phyloP scores from a whole-genome alignment of 2,329 filamentous ascomycete genomes.

The Sclerotinia sclerotiorum region DNA sequence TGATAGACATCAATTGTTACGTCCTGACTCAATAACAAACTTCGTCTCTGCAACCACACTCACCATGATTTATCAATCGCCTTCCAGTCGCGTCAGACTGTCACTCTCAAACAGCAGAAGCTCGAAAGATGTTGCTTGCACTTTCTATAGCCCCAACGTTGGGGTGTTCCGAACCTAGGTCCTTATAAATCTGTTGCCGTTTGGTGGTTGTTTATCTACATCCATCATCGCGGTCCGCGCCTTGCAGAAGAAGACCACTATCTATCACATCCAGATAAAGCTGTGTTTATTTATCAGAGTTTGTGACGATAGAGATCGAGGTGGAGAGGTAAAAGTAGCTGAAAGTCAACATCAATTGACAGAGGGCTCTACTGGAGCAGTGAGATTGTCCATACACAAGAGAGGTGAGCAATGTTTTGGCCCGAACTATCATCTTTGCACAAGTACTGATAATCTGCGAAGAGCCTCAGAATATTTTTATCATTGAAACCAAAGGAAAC shows the following conservation, averaged over 20 bases:
- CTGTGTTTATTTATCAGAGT: constrained; percentile 24
- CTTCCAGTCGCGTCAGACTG: constrained; percentile 36
- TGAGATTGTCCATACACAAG: neutral
- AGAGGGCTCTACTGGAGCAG: neutral
- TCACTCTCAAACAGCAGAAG: constrained; percentile 30
- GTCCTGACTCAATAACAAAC: constrained; percentile 9
- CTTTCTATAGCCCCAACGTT: constrained; percentile 39
- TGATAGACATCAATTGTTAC: constrained; percentile 10
- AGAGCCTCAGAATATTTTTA: constrained; percentile 8
- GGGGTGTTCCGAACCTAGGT: constrained; percentile 39
- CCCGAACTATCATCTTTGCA: neutral
- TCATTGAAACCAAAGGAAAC: neutral
- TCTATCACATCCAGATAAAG: constrained; percentile 29
- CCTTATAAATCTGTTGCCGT: constrained; percentile 29
- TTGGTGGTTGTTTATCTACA: constrained; percentile 33
- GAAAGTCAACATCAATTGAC: neutral
- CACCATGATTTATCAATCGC: constrained; percentile 36
- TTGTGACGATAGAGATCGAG: constrained; percentile 21
- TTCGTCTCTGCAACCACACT: constrained; percentile 31
- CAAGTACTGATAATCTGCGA: constrained; percentile 25
- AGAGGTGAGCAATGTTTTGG: neutral
- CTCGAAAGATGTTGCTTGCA: constrained; percentile 36
- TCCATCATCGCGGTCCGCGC: constrained; percentile 34
- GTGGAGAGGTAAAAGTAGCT: neutral
- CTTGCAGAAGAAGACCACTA: constrained; percentile 29